Percentiles rank a stretch among this genome's conserved stretches.
These are phyloP conservation scores for Colletotrichum musicola DNA, from an alignment of 2,329 filamentous ascomycete species.

Conservation along the genomic window DNA sequence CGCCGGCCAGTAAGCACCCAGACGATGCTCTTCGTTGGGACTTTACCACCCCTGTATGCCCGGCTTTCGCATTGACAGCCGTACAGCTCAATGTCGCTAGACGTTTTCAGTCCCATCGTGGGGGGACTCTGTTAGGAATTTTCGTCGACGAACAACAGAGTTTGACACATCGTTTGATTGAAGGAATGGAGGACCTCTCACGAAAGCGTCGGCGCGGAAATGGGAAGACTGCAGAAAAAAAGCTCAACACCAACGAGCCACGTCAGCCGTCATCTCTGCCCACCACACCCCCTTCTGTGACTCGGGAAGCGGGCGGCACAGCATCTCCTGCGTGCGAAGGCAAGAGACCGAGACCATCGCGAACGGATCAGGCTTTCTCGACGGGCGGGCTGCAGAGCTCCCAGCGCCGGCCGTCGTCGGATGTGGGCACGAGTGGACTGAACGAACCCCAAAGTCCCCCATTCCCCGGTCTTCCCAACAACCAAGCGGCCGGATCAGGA, in stretches of 20 bases:
- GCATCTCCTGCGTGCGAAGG: neutral
- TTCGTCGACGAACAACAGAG: neutral
- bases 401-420: conserved; percentile 2
- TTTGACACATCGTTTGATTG: conserved; percentile 18
- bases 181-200: neutral
- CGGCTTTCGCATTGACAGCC: conserved; percentile 15
- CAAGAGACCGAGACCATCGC: neutral
- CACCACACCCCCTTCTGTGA: conserved; percentile 14
- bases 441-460: conserved; percentile 6
- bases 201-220: neutral
- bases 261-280: conserved; percentile 12
- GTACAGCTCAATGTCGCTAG: conserved; percentile 23
- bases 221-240: neutral
- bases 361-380: neutral
- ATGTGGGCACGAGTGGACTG: conserved; percentile 11
- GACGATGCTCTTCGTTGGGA: neutral
- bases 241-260: conserved; percentile 10
- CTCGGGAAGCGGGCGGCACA: conserved; percentile 13
- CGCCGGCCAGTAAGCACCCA: neutral
- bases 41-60: neutral
- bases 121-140: neutral
- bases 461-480: conserved; percentile 3
- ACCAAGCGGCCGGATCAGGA: conserved; percentile 12
- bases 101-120: conserved; percentile 4
- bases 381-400: neutral